Conservation (phyloP, 2,329 filamentous ascomycete species). For the Pestalotiopsis sp. region DNA sequence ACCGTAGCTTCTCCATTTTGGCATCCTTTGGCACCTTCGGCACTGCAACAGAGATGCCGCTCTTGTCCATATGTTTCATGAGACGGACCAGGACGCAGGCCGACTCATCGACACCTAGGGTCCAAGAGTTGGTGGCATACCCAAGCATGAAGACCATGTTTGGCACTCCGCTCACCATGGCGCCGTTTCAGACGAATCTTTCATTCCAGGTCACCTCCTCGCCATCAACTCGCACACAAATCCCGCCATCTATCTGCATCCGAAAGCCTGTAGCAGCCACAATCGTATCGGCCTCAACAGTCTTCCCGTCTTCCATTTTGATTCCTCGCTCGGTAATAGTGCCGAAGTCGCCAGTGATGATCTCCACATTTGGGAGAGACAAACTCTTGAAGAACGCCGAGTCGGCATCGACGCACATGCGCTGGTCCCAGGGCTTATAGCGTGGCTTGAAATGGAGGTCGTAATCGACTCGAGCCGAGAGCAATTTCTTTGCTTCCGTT, state of each 20-base stretch:
- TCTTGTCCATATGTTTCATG: constrained; percentile 44
- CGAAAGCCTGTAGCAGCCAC: constrained; percentile 63
- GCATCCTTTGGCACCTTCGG: neutral
- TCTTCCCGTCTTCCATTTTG: constrained; percentile 37
- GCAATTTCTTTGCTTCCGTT: neutral
- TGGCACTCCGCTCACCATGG: constrained; percentile 61
- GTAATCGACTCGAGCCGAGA: neutral
- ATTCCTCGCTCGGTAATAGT: constrained; percentile 41
- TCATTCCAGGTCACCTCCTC: constrained; percentile 31
- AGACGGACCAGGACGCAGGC: constrained; percentile 47
- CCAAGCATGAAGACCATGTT: constrained; percentile 59
- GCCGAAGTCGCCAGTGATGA: constrained; percentile 50
- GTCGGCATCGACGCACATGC: neutral
- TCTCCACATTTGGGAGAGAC: constrained; percentile 33
- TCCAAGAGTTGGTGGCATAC: constrained; percentile 62
- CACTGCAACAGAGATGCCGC: neutral
- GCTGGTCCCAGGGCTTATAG: neutral
- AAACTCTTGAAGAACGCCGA: neutral
- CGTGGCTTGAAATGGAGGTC: neutral
- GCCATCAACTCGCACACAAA: constrained; percentile 50
- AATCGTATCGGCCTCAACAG: constrained; percentile 57
- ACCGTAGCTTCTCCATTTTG: neutral
- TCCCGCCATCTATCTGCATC: constrained; percentile 51
- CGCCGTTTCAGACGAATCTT: constrained; percentile 53
- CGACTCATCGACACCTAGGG: constrained; percentile 55